Evolutionary conservation across 2,329 filamentous ascomycete genomes (phyloP).

Genomic region (Diplodia mutila): DNA sequence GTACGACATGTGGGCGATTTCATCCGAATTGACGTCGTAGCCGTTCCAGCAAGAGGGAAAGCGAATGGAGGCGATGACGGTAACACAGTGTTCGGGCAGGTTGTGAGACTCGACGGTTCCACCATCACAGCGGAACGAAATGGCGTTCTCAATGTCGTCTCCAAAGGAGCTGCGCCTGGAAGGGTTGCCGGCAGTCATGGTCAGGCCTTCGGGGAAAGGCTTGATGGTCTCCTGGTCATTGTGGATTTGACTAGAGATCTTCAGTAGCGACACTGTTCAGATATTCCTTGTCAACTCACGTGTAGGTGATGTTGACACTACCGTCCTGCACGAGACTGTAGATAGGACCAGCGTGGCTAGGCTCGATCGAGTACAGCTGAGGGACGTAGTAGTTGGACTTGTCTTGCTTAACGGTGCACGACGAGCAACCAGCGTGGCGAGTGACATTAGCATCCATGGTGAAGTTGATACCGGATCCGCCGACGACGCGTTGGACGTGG

Average conservation of each 20-base stretch:
- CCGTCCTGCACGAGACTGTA: neutral
- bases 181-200: constrained; percentile 71
- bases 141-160: constrained; percentile 58
- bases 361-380: constrained; percentile 36
- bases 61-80: constrained; percentile 67
- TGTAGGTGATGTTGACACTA: neutral
- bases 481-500: constrained; percentile 31
- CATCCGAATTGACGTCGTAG: neutral
- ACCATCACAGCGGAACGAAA: constrained; percentile 49
- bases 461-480: constrained; percentile 31
- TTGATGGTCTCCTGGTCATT: constrained; percentile 63
- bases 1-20: constrained; percentile 30
- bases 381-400: constrained; percentile 47
- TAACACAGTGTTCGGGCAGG: constrained; percentile 69
- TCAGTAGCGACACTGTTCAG: constrained; percentile 36
- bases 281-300: neutral
- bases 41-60: constrained; percentile 60
- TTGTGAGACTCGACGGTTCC: constrained; percentile 53
- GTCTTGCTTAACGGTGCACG: constrained; percentile 61
- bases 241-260: neutral
- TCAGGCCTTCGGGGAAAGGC: constrained; percentile 71
- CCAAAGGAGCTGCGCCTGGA: constrained; percentile 37
- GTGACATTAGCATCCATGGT: constrained; percentile 32
- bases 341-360: constrained; percentile 23
- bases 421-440: neutral